Evolutionary conservation across 768 basidiomycete genomes (phyloP).

Genomic region (Suillus ampliporus): DNA sequence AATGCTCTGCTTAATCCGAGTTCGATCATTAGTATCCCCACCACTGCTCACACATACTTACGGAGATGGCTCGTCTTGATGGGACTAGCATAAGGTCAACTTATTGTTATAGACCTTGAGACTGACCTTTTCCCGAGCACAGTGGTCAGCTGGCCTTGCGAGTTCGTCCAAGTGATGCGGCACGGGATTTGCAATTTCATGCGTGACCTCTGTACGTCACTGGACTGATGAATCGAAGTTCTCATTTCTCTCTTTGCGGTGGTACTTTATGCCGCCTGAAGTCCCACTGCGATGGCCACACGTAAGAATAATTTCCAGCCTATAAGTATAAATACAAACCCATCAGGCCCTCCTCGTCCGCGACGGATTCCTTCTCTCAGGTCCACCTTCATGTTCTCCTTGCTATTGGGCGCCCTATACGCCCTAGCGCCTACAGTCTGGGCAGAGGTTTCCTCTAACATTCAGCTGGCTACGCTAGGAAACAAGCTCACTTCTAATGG

Average conservation of each 20-base stretch:
- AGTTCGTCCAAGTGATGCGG: neutral
- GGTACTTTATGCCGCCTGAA: neutral
- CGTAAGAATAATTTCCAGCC: neutral
- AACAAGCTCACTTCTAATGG: constrained; percentile 1
- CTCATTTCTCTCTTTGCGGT: neutral
- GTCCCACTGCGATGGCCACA: neutral
- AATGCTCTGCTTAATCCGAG: too few relatives aligned
- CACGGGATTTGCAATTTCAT: neutral
- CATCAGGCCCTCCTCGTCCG: neutral
- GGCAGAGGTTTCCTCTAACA: constrained; percentile 14
- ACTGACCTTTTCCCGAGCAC: neutral
- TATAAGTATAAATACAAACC: constrained; percentile 3
- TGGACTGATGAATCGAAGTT: neutral
- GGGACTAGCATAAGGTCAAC: neutral
- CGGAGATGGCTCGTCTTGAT: neutral
- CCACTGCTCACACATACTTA: neutral
- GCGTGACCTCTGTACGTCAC: neutral
- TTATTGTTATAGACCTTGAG: neutral
- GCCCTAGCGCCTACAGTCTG: constrained; percentile 11
- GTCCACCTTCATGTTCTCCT: constrained; percentile 14
- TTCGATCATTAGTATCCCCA: too few relatives aligned
- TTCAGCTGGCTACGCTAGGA: constrained; percentile 13
- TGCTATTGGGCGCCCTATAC: constrained; percentile 17
- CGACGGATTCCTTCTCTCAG: neutral
- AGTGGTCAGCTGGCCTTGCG: neutral